Base-by-base conservation (phyloP, 106 monocot genomes). In the Posidonia australis region DNA sequence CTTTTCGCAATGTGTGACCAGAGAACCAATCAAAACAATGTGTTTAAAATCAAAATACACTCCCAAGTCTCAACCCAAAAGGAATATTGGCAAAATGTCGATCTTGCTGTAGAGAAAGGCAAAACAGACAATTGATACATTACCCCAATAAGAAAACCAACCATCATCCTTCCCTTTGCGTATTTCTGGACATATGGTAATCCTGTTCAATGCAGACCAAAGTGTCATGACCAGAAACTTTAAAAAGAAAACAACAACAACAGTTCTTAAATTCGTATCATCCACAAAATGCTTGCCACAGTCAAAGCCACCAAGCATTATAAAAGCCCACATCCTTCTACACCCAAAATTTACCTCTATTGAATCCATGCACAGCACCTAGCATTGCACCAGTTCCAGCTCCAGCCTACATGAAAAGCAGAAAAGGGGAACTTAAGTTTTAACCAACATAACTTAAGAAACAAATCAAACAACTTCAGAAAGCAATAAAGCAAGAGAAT, bases 331-430 rank as follows among this genome's bases (percentile, higher is more conserved):
- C n/a, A n/a, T n/a, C n/a, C n/a, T n/a, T n/a, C 52, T 28, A 58
- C 10, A 36, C 9, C 30, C 64, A 18, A 23, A 14, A 19, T 10
- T 9, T 60, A 81, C 93, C 93, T 57, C 73, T 84, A 73, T 94
- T 94, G 46, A 94, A 81, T 7, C 81, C 89, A 70, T 89, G 77
- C 13, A 86, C 81, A 1, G 83, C 72, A 55, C 86, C 73, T 25
- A 94, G 82, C 89, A 86, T 73, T 14, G 66, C 94, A 20, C 89
- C 83, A 61, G 71, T 70, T 51, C 84, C 89, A n/a, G 82, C 67
- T 60, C 93, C 93, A 73, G 84, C 86, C 93, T 90, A 78, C n/a
- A 14, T 24, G 58, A 71, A 41, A 61, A 17, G 47, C 22, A 57
- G 23, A 22, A 42, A 36, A 42, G 16, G 3, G 30, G 5, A 2